A percentile compares a stretch with the other conserved stretches of the same genome.
Evolutionary conservation across 495 filamentous ascomycete species (phyloP).

Genomic region (Neurospora sp.): DNA sequence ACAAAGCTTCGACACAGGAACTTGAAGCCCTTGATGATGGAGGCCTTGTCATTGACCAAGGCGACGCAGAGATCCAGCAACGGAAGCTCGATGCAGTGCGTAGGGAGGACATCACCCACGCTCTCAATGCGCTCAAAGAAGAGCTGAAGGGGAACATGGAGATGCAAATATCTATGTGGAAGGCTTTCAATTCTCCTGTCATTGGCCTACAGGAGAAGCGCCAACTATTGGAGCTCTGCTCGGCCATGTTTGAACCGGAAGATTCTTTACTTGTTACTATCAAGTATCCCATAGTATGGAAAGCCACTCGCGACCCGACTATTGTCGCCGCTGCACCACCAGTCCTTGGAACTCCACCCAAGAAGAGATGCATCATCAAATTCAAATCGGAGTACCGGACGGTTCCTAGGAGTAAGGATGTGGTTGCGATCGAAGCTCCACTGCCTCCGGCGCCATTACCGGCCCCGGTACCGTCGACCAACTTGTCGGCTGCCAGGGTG

Average conservation of each 20-base stretch:
- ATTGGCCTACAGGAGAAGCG: slow-evolving; percentile 61
- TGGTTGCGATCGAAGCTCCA: background rate
- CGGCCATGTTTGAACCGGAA: slow-evolving; percentile 57
- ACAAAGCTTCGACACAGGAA: slow-evolving; percentile 20
- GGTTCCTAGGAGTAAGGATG: slow-evolving; percentile 16
- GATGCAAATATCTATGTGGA: slow-evolving; percentile 66
- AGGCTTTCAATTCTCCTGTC: slow-evolving; percentile 57
- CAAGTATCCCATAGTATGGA: slow-evolving; percentile 64
- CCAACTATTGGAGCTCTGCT: slow-evolving; percentile 69
- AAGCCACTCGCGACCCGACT: slow-evolving; percentile 37
- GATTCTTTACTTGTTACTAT: slow-evolving; percentile 52
- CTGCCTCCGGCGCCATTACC: slow-evolving; percentile 8
- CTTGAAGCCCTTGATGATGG: slow-evolving; percentile 27
- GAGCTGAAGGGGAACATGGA: slow-evolving; percentile 53
- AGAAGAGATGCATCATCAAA: slow-evolving; percentile 20
- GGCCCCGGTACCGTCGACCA: slow-evolving; percentile 1
- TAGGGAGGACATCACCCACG: slow-evolving; percentile 64
- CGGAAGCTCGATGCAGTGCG: slow-evolving; percentile 61
- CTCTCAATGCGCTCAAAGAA: slow-evolving; percentile 61
- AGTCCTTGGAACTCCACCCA: background rate
- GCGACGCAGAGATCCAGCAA: slow-evolving; percentile 47
- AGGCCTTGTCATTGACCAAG: slow-evolving; percentile 73
- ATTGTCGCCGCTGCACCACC: background rate
- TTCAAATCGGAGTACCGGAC: slow-evolving; percentile 27
- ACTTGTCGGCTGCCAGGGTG: background rate